Evolutionary conservation across 208 protist genomes (phyloP).

Genomic region (Vickermania spadyakhi): DNA sequence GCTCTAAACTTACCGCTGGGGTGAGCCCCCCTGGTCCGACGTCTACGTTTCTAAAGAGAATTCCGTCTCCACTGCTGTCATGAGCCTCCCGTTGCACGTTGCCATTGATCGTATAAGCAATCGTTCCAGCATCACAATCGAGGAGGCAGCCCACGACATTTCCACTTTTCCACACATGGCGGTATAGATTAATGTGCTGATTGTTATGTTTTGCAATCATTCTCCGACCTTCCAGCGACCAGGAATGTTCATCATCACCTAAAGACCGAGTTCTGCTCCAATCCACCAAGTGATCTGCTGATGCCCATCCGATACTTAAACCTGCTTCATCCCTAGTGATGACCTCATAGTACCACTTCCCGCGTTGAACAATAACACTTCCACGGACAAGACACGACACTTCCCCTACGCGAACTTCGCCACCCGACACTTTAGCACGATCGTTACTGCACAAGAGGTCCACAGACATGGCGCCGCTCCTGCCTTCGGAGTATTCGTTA

Average conservation of each 20-base stretch:
- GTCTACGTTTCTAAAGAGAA: conserved; percentile 19
- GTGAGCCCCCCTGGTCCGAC: conserved; percentile 17
- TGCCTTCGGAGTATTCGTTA: conserved; percentile 16
- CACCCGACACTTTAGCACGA: conserved; percentile 21
- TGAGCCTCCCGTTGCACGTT: conserved; percentile 16
- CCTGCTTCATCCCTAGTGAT: conserved; percentile 20
- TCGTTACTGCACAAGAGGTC: conserved; percentile 25
- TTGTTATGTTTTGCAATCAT: conserved; percentile 64
- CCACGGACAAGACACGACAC: conserved; percentile 44
- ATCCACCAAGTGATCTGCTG: conserved; percentile 1
- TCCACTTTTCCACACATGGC: conserved; percentile 59
- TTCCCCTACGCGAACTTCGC: conserved; percentile 33
- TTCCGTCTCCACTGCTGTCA: conserved; percentile 17
- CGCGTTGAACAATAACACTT: conserved; percentile 55
- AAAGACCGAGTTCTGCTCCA: conserved; percentile 20
- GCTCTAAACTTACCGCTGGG: conserved; percentile 29
- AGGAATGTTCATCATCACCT: conserved; percentile 69
- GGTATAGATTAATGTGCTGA: conserved; percentile 40
- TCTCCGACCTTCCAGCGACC: conserved; percentile 70
- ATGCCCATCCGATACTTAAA: conserved; percentile 6
- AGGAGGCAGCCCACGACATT: conserved; percentile 84
- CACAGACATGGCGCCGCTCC: conserved; percentile 52
- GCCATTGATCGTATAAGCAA: conserved; percentile 80
- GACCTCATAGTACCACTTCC: conserved; percentile 88
- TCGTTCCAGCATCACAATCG: conserved; percentile 65